Evolutionary conservation across 257 asterid genomes (phyloP).

Genomic region (Ocimum tenuiflorum): DNA sequence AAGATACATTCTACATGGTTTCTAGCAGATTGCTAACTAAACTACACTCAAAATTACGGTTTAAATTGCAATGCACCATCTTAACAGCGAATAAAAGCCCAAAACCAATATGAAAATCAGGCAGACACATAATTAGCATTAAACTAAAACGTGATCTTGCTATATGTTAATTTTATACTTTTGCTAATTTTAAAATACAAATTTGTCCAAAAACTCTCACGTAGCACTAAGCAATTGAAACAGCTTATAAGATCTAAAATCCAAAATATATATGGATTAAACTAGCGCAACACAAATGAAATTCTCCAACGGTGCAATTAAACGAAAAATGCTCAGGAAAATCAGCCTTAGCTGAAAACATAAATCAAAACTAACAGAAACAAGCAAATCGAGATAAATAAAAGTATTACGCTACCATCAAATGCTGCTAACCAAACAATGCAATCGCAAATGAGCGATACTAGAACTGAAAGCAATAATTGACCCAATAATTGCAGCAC

Average conservation of each 20-base stretch:
- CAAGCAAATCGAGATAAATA: neutral
- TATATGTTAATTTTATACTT: too few species aligned
- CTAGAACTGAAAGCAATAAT: neutral
- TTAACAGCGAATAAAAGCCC: neutral
- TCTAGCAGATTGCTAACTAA: neutral
- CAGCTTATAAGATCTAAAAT: neutral
- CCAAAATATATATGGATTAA: neutral
- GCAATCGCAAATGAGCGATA: conserved; percentile 14
- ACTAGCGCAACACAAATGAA: neutral
- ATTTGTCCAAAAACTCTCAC: neutral
- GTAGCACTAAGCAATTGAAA: neutral
- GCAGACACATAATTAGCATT: neutral
- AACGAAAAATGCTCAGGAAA: neutral
- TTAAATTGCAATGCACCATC: neutral
- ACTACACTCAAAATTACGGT: neutral
- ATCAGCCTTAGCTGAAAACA: conserved; percentile 16
- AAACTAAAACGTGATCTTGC: neutral
- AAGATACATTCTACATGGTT: neutral
- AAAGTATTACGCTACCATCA: neutral
- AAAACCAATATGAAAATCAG: neutral
- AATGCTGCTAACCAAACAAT: conserved; percentile 6
- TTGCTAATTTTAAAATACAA: neutral
- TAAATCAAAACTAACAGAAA: neutral
- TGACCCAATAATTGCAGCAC: conserved; percentile 9
- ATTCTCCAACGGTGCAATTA: neutral